These are phyloP conservation scores for Leccinum fuscescens DNA, from an alignment of 1,284 basidiomycete species.

Conservation along the genomic window DNA sequence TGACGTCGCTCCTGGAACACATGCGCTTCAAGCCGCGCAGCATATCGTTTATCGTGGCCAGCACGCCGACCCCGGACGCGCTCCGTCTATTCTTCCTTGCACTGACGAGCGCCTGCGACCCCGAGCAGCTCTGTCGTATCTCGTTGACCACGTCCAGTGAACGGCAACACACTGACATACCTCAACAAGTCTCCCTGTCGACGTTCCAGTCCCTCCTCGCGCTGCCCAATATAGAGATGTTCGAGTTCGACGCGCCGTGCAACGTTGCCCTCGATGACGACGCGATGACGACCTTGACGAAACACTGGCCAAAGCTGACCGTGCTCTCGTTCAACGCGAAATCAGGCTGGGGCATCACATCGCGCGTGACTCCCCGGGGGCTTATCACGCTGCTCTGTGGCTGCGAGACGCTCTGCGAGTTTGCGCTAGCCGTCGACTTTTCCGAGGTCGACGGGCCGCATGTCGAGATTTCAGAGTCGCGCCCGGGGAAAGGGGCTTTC, in stretches of 20 bases:
- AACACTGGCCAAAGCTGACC: conserved; percentile 20
- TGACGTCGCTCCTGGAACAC: conserved; percentile 24
- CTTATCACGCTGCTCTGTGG: conserved; percentile 16
- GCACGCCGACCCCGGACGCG: conserved; percentile 15
- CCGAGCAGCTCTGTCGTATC: conserved; percentile 12
- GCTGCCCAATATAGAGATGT: conserved; percentile 11
- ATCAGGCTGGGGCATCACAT: conserved; percentile 18
- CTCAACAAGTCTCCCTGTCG: conserved; percentile 12
- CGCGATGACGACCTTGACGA: conserved; percentile 14
- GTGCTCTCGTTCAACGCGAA: conserved; percentile 15
- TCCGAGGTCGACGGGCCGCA: conserved; percentile 12
- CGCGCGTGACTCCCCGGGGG: conserved; percentile 21
- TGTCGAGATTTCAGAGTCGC: background rate
- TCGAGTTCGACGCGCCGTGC: conserved; percentile 22
- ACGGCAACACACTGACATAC: background rate
- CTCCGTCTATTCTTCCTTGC: conserved; percentile 23
- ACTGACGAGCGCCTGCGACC: conserved; percentile 17
- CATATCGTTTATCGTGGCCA: conserved; percentile 19
- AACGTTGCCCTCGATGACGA: conserved; percentile 17
- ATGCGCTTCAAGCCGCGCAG: conserved; percentile 17
- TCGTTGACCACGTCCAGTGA: conserved; percentile 8
- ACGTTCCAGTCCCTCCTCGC: conserved; percentile 21
- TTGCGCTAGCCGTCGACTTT: conserved; percentile 23
- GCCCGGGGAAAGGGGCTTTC: conserved; percentile 10
- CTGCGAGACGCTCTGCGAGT: conserved; percentile 5